Evolutionary conservation across 495 filamentous ascomycete genomes (phyloP).

Genomic region (Aspergillus cavernicola): DNA sequence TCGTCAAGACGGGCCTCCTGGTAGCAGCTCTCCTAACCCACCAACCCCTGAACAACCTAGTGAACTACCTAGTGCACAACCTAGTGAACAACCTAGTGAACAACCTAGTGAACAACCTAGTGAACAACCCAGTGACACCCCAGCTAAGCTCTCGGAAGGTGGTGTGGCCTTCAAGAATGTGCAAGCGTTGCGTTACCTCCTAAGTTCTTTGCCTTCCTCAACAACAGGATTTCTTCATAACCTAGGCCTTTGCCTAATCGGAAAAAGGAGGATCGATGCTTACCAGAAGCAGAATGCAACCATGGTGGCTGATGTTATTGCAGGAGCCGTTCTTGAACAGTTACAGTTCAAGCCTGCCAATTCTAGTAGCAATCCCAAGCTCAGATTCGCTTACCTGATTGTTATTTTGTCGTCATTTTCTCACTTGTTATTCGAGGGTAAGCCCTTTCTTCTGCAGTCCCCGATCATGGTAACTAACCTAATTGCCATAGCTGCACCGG

Average conservation of each 20-base stretch:
- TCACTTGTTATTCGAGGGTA: conserved; percentile 73
- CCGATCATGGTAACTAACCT: conserved; percentile 3
- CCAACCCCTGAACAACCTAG: conserved; percentile 33
- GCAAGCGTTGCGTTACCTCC: conserved; percentile 66
- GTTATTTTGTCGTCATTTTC: conserved; percentile 72
- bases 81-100: conserved; percentile 34
- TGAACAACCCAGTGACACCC: too few species aligned
- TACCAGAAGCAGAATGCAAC: conserved; percentile 62
- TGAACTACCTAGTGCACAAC: conserved; percentile 35
- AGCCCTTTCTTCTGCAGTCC: conserved; percentile 11
- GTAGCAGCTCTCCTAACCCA: conserved; percentile 20
- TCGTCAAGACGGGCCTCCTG: conserved; percentile 19
- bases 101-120: conserved; percentile 35
- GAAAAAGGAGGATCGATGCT: conserved; percentile 63
- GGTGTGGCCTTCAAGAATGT: conserved; percentile 72
- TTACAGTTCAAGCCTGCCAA: conserved; percentile 49
- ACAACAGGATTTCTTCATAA: conserved; percentile 75
- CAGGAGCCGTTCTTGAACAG: conserved; percentile 64
- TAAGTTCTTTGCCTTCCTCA: conserved; percentile 67
- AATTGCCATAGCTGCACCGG: conserved; percentile 38
- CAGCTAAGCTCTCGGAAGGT: conserved; percentile 41
- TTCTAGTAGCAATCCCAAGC: conserved; percentile 38
- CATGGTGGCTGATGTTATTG: conserved; percentile 74
- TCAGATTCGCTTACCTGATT: conserved; percentile 72
- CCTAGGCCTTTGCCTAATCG: conserved; percentile 74